These are phyloP conservation scores for Backusella tuberculispora DNA, from an alignment of 192 early-diverging fungal genomes.

Conservation along the genomic window DNA sequence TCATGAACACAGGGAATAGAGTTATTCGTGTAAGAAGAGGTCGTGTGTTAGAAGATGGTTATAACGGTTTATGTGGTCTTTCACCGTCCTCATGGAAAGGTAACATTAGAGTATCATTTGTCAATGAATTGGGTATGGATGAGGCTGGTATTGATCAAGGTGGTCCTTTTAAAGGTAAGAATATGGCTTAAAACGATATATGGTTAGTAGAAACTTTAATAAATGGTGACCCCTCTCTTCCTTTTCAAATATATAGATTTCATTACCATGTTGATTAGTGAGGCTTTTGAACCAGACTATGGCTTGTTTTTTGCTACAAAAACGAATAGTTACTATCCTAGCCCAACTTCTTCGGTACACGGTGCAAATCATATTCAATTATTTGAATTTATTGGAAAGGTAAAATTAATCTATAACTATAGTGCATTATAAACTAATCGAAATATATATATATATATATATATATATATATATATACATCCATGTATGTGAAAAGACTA, in stretches of 20 bases:
- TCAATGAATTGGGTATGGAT: constrained; percentile 54
- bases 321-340: constrained; percentile 53
- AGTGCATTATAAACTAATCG: neutral
- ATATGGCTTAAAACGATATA: neutral
- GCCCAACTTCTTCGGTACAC: constrained; percentile 45
- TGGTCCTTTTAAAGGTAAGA: constrained; percentile 81
- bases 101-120: constrained; percentile 54
- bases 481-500: constrained; percentile 26
- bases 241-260: constrained; percentile 42
- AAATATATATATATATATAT: neutral
- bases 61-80: constrained; percentile 51
- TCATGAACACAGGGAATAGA: constrained; percentile 21
- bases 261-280: constrained; percentile 51
- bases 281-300: constrained; percentile 58
- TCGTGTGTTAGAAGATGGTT: constrained; percentile 77
- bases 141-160: constrained; percentile 87
- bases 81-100: constrained; percentile 48
- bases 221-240: neutral
- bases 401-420: constrained; percentile 2
- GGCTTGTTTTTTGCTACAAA: constrained; percentile 53
- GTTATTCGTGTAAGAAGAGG: constrained; percentile 62
- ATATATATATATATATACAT: neutral
- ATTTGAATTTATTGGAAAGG: constrained; percentile 62
- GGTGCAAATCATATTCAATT: constrained; percentile 42
- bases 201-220: neutral